Evolutionary conservation across 495 filamentous ascomycete genomes (phyloP), one percentile per base, ranked within the genome.

Genomic region (Glonium stellatum): DNA sequence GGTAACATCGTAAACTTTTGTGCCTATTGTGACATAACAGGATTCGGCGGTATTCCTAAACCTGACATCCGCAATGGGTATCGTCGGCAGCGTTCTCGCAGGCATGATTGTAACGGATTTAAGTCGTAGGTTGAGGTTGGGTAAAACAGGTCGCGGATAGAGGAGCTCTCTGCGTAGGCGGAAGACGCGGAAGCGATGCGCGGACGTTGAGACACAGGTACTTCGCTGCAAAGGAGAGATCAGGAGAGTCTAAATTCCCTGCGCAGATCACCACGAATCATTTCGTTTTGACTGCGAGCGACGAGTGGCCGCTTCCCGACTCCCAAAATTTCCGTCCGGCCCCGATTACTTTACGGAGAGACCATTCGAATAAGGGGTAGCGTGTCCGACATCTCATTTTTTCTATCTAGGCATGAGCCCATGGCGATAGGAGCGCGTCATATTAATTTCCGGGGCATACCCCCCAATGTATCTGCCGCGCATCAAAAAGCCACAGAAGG

Each of bases 1-100:
- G 23, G 95, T 96, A 60, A 99, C 81, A 79, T 99, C 90, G 81
- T 90, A 97, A 66, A 97, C 93, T 64, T 92, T 92, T 25, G 79
- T 80, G 36, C 90, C 93, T 46, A 96, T 72, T 0, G 89, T 92
- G 63, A 99, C 90, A 78, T 90, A 99, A 80, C 95, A 97, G 22
- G 89, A 95, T 71, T 91, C 85, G 41, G 71, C 73, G 49, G 80
- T 86, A 68, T 90, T 95, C 72, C 92, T 90, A 63, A 84, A 78
- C 69, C 83, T 82, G 64, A 99, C 84, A 70, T 97, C 89, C 59
- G 84, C 80, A 66, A 78, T 73, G 34, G 86, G 84, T 68, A 96
- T 83, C 21, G 84, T 93, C 42, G 92, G 91, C 27, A 97, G 79
- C 41, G 80, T 86, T 67, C 79, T 80, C 50, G 47, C 67, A 23